These are phyloP conservation scores for Claviceps paspali DNA, from an alignment of 2,329 filamentous ascomycete genomes.

Conservation along the genomic window DNA sequence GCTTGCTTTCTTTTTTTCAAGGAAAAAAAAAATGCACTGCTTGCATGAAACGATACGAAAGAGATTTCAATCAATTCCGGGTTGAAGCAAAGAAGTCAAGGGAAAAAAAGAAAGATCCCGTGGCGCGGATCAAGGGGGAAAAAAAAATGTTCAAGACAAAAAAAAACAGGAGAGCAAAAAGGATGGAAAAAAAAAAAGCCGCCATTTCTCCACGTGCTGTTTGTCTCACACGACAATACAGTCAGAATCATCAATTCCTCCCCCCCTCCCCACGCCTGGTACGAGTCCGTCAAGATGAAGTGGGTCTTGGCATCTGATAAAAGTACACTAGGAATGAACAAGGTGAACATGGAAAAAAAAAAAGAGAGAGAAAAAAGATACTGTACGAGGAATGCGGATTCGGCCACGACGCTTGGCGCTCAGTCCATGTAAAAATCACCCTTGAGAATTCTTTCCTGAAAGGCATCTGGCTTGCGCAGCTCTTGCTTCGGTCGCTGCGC, in stretches of 20 bases:
- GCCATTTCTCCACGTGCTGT: not conserved
- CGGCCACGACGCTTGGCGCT: no score
- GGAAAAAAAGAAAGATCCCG: not conserved
- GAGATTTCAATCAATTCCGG: not conserved
- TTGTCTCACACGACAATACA: not conserved
- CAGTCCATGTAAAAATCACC: constrained; percentile 98
- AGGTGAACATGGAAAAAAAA: no score
- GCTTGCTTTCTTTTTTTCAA: not conserved
- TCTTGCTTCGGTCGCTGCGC: constrained; percentile 30
- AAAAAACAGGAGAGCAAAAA: not conserved
- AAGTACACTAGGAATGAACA: no score
- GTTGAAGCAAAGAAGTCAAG: not conserved
- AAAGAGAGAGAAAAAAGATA: not conserved
- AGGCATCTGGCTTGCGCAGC: constrained; percentile 69
- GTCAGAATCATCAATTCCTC: no score
- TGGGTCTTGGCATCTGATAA: not conserved
- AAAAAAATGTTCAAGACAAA: not conserved
- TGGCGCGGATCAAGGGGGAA: not conserved
- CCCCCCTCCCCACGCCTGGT: no score
- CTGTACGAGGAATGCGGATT: not conserved
- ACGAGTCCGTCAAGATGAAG: not conserved
- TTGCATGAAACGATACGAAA: not conserved
- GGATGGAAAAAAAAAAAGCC: not conserved
- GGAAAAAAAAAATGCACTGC: not conserved
- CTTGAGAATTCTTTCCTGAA: constrained; percentile 93